Conservation (phyloP, 2,329 filamentous ascomycete species). For the Immersiporthe knoxdaviesiana region DNA sequence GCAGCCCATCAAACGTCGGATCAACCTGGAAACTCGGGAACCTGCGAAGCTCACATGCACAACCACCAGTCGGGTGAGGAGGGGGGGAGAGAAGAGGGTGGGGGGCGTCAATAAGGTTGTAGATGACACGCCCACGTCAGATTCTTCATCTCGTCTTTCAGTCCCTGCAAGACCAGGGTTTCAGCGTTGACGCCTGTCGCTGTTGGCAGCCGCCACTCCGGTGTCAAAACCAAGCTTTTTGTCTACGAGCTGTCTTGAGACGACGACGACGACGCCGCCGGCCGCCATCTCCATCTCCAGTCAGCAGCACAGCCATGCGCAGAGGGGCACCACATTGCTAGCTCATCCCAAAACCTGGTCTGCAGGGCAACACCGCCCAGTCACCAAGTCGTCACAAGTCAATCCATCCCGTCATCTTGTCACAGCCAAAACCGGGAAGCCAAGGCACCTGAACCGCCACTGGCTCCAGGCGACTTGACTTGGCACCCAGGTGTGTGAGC, state of each 20-base stretch:
- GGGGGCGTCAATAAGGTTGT: slow-evolving; percentile 3
- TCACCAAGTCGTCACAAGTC: not conserved
- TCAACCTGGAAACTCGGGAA: slow-evolving; percentile 20
- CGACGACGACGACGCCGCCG: not conserved
- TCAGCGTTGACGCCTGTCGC: slow-evolving; percentile 25
- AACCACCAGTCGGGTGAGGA: not conserved
- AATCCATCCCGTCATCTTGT: not conserved
- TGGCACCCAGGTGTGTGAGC: slow-evolving; percentile 1
- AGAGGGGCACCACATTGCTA: not conserved
- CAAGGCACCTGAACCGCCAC: slow-evolving; percentile 18
- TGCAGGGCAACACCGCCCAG: not conserved
- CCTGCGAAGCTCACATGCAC: slow-evolving; percentile 23
- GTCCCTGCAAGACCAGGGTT: slow-evolving; percentile 21
- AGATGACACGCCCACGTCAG: slow-evolving; percentile 28
- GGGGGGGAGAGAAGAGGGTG: no score
- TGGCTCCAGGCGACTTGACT: slow-evolving; percentile 17
- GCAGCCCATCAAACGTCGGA: slow-evolving; percentile 11
- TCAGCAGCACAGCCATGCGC: not conserved
- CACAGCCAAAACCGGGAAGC: slow-evolving; percentile 11
- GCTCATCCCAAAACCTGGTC: not conserved
- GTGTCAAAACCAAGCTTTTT: slow-evolving; percentile 20
- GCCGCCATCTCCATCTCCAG: slow-evolving; percentile 1
- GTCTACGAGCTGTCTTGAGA: not conserved
- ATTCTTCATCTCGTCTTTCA: slow-evolving; percentile 28
- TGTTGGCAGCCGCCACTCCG: slow-evolving; percentile 26